Base-by-base conservation (phyloP, 371 early-diverging fungal genomes). In the Parasitella parasitica region DNA sequence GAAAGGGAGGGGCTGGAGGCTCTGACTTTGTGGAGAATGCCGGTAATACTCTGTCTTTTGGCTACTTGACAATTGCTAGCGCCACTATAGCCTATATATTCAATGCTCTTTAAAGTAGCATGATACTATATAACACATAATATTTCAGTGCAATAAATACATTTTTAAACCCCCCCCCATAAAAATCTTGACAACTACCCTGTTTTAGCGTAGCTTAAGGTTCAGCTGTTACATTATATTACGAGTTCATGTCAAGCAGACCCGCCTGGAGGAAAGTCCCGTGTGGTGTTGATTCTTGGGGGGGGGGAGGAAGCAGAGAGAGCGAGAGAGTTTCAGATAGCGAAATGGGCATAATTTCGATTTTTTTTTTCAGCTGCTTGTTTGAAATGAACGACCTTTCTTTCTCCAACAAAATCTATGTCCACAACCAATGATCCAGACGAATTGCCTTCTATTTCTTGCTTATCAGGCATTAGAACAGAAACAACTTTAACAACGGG, bases 1-100 rank as follows among this genome's bases (percentile, higher is more conserved):
- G 35, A 57, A 37, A 32, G 50, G 56, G 43, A 9, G 61, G 66
- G 1, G 5, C 30, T 32, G 26, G 51, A 13, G 22, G 43, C 27
- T 51, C 53, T 32, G 58, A 38, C 38, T 53, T 22, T 15, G 35
- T 27, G 37, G 67, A 66, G n/a, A 57, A 52, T n/a, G 18, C 57
- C 12, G 61, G 57, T 5, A 57, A 34, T 28, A 41, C 53, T 16
- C 9, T 52, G n/a, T 39, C 51, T 46, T 26, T 18, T n/a, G 59
- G 59, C 0, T 34, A 41, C 15, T 35, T 54, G 27, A 30, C 50
- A 13, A n/a, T 50, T 2, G 13, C 5, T 50, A 30, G 50, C 16
- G 50, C 50, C 16, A 18, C 28, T 27, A 16, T 50, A n/a, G 50
- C 50, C 30, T 50, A 50, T 9, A n/a, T 50, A 22, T 28, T 50